These are phyloP conservation scores for Guyanaporus albipodus DNA, from an alignment of 768 basidiomycete species.

Conservation along the genomic window DNA sequence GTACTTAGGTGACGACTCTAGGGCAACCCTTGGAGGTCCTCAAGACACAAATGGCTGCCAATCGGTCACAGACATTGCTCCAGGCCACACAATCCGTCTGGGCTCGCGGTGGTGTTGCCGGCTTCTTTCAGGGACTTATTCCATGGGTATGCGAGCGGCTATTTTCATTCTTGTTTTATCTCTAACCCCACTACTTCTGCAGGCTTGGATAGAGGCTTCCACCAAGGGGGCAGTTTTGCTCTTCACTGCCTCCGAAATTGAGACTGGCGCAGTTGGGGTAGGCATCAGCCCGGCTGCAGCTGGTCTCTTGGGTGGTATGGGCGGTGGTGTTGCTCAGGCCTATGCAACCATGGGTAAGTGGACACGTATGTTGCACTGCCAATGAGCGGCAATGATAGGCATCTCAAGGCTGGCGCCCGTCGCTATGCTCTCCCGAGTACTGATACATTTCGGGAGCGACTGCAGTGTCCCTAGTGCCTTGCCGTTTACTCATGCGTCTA, in stretches of 20 bases:
- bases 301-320: conserved; percentile 95
- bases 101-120: conserved; percentile 83
- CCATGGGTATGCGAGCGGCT: conserved; percentile 73
- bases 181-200: neutral
- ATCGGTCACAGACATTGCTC: conserved; percentile 86
- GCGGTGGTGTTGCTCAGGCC: conserved; percentile 94
- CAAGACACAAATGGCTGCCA: conserved; percentile 99
- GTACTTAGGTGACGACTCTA: conserved; percentile 83
- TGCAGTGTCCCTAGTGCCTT: neutral
- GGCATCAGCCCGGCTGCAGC: conserved; percentile 78
- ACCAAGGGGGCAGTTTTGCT: conserved; percentile 96
- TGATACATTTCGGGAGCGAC: conserved; percentile 15
- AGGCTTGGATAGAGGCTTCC: conserved; percentile 99
- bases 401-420: conserved; percentile 18
- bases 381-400: conserved; percentile 16
- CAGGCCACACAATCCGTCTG: conserved; percentile 84
- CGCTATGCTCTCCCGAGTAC: conserved; percentile 13
- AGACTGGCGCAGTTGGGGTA: conserved; percentile 56
- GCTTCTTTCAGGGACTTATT: conserved; percentile 97
- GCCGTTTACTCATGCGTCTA: conserved; percentile 8
- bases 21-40: conserved; percentile 98
- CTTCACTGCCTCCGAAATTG: conserved; percentile 95
- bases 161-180: neutral
- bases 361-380: conserved; percentile 1
- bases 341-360: conserved; percentile 99